Evolutionary conservation across 352 stramenopile genomes (phyloP).

Genomic region (Pythium myriotylum): DNA sequence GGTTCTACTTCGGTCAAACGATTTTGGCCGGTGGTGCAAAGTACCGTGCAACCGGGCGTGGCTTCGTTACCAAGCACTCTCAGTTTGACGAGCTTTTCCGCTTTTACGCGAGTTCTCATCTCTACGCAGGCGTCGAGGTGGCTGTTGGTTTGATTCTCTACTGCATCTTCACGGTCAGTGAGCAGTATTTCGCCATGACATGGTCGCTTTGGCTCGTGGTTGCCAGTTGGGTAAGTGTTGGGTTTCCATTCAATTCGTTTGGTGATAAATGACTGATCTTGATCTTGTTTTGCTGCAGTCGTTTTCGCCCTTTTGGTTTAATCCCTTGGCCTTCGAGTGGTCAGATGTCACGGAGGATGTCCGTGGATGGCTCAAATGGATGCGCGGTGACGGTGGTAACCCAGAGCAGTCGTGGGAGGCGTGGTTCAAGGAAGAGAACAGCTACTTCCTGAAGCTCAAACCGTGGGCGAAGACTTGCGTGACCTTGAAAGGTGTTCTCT

Average conservation of each 20-base stretch:
- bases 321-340: constrained; percentile 95
- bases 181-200: constrained; percentile 97
- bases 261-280: constrained; percentile 9
- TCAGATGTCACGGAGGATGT: constrained; percentile 84
- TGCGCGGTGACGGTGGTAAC: constrained; percentile 83
- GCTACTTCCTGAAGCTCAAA: constrained; percentile 83
- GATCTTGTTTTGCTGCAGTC: constrained; percentile 35
- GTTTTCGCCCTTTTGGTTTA: constrained; percentile 96
- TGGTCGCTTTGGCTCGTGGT: constrained; percentile 98
- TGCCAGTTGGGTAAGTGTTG: constrained; percentile 70
- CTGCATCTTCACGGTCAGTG: constrained; percentile 91
- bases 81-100: constrained; percentile 98
- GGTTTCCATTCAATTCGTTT: background rate
- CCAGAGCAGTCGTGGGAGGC: constrained; percentile 90
- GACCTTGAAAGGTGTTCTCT: constrained; percentile 83
- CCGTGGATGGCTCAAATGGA: constrained; percentile 80
- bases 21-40: constrained; percentile 98
- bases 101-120: constrained; percentile 98
- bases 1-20: constrained; percentile 99
- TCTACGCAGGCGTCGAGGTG: constrained; percentile 95
- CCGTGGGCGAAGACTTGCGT: constrained; percentile 85
- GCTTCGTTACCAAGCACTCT: constrained; percentile 99
- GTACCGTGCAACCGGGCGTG: constrained; percentile 97
- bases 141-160: constrained; percentile 94
- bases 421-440: constrained; percentile 92